phyloP scores from a whole-genome alignment of 2,329 filamentous ascomycete species.

The Parastagonospora nodorum region DNA sequence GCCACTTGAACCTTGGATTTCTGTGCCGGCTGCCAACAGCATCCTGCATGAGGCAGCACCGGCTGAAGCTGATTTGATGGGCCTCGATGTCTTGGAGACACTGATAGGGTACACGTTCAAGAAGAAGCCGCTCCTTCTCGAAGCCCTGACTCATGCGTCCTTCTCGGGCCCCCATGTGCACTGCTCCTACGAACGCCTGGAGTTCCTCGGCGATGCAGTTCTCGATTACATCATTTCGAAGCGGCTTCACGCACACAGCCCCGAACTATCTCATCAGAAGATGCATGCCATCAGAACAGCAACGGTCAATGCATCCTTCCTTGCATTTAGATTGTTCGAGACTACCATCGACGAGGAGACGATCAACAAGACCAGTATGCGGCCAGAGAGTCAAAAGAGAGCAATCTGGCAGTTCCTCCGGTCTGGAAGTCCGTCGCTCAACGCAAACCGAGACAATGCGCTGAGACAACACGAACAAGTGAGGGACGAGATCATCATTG shows the following conservation, averaged over 20 bases:
- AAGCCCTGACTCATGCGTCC: conserved; percentile 82
- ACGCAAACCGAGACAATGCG: conserved; percentile 52
- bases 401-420: conserved; percentile 75
- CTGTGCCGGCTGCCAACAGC: conserved; percentile 31
- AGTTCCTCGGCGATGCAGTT: conserved; percentile 86
- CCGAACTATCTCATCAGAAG: conserved; percentile 56
- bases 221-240: conserved; percentile 77
- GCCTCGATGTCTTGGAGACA: conserved; percentile 58
- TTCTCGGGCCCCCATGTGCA: conserved; percentile 50
- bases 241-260: conserved; percentile 60
- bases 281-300: conserved; percentile 80
- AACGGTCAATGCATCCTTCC: conserved; percentile 78
- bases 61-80: conserved; percentile 8
- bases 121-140: conserved; percentile 69
- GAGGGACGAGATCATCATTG: conserved; percentile 55
- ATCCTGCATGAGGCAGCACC: conserved; percentile 28
- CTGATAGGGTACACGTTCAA: conserved; percentile 74
- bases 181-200: conserved; percentile 72
- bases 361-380: conserved; percentile 38
- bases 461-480: conserved; percentile 55
- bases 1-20: conserved; percentile 59
- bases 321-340: conserved; percentile 76
- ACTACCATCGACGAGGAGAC: conserved; percentile 47
- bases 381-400: conserved; percentile 28
- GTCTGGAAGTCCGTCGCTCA: conserved; percentile 58